Evolutionary conservation across 139 green algal species (phyloP).

Genomic region (Edaphochlamys debaryana): DNA sequence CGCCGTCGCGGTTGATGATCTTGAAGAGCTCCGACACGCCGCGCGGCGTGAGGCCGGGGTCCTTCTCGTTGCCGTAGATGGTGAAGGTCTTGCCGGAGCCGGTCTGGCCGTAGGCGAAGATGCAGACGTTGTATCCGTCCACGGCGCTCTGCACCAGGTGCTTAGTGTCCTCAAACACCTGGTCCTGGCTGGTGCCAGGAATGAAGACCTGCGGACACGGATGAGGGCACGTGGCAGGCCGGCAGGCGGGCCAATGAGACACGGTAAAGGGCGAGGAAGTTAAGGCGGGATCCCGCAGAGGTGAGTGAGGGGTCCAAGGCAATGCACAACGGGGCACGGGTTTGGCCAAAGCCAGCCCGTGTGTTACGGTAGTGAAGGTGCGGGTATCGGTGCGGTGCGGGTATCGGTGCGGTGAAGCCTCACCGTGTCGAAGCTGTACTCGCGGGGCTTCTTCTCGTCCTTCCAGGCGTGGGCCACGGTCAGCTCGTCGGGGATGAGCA

Average conservation of each 20-base stretch:
- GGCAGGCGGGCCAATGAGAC: too few relatives aligned
- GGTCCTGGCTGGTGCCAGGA: constrained; percentile 74
- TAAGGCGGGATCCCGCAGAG: too few relatives aligned
- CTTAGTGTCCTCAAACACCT: constrained; percentile 97
- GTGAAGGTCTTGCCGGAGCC: constrained; percentile 92
- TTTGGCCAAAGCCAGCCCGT: too few relatives aligned
- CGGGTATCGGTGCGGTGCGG: too few relatives aligned
- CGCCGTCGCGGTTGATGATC: constrained; percentile 45
- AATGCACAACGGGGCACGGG: too few relatives aligned
- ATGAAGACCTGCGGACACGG: constrained; percentile 70
- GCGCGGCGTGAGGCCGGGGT: constrained; percentile 87
- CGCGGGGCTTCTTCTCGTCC: constrained; percentile 88
- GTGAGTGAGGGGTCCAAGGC: too few relatives aligned
- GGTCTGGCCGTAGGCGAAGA: constrained; percentile 88
- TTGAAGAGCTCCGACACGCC: constrained; percentile 91
- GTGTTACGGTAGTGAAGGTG: too few relatives aligned
- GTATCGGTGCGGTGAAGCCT: too few relatives aligned
- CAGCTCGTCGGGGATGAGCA: constrained; percentile 85
- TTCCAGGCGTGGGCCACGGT: constrained; percentile 92
- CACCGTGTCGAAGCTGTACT: constrained; percentile 93
- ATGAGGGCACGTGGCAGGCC: too few relatives aligned
- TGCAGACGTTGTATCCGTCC: constrained; percentile 90
- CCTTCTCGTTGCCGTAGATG: constrained; percentile 82
- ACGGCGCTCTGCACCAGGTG: constrained; percentile 95
- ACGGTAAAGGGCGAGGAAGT: too few relatives aligned